A percentile compares a stretch with the other conserved stretches of the same genome.
These are phyloP conservation scores for Pleoardoris graminearum DNA, from an alignment of 2,329 filamentous ascomycete species.

Conservation along the genomic window DNA sequence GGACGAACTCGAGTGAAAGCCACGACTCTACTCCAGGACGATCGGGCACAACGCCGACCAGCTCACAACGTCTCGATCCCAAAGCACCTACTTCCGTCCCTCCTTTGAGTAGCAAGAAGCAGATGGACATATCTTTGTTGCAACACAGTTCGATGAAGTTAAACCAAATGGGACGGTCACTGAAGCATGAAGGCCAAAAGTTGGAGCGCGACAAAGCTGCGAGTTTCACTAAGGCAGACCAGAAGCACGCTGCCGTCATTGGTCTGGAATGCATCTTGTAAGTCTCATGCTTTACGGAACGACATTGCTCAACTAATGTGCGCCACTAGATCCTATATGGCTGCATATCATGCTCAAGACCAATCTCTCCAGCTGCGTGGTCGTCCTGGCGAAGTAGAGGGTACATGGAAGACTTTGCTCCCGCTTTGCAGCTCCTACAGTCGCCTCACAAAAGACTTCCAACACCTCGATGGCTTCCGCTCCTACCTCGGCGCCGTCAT, in stretches of 20 bases:
- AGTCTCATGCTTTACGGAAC: conserved; percentile 1
- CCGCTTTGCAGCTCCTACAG: conserved; percentile 41
- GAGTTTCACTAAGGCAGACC: conserved; percentile 36
- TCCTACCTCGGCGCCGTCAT: conserved; percentile 48
- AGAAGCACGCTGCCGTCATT: conserved; percentile 47
- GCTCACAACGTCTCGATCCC: conserved; percentile 25
- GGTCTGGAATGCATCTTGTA: conserved; percentile 52
- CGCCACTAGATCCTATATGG: conserved; percentile 43
- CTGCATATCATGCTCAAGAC: conserved; percentile 42
- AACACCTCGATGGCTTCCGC: conserved; percentile 47
- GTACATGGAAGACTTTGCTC: conserved; percentile 44
- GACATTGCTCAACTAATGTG: conserved; percentile 19
- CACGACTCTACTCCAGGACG: conserved; percentile 41
- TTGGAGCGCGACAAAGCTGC: conserved; percentile 33
- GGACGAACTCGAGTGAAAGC: conserved; percentile 40
- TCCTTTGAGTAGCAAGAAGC: conserved; percentile 35
- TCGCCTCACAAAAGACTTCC: conserved; percentile 37
- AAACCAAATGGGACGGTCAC: conserved; percentile 47
- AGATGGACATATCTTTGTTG: conserved; percentile 42
- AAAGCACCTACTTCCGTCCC: conserved; percentile 35
- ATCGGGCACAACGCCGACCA: conserved; percentile 35
- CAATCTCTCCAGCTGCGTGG: conserved; percentile 32
- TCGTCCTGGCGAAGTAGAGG: conserved; percentile 38
- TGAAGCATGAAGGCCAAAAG: conserved; percentile 52
- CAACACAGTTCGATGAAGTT: conserved; percentile 46